A percentile compares a stretch with the other conserved stretches of the same genome.
Evolutionary conservation across 1,284 basidiomycete species (phyloP).

Genomic region (Phenoliferia sp.): DNA sequence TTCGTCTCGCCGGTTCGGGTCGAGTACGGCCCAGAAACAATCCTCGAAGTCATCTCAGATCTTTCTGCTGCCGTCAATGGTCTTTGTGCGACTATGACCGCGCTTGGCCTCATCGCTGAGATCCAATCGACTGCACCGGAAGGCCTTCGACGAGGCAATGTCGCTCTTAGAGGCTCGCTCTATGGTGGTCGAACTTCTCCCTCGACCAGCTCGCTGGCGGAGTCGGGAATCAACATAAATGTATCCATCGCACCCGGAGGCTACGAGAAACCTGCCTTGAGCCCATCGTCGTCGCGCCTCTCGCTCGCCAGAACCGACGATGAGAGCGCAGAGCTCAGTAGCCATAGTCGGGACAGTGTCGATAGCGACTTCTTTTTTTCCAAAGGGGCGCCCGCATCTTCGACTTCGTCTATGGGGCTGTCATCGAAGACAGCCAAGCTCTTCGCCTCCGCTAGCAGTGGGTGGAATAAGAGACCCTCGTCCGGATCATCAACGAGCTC

Average conservation of each 20-base stretch:
- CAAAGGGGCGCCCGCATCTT: neutral
- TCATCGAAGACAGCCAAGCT: neutral
- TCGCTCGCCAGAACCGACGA: slow-evolving; percentile 4
- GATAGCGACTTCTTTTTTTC: slow-evolving; percentile 34
- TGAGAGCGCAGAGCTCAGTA: slow-evolving; percentile 11
- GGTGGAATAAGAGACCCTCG: neutral
- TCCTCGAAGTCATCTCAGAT: slow-evolving; percentile 10
- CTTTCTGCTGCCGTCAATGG: neutral
- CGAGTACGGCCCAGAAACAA: neutral
- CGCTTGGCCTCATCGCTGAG: slow-evolving; percentile 21
- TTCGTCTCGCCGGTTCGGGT: neutral
- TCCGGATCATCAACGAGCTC: neutral
- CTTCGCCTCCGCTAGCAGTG: neutral
- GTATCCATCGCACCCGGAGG: neutral
- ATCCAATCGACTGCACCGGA: slow-evolving; percentile 17
- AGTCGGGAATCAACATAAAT: neutral
- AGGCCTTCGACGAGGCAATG: slow-evolving; percentile 4
- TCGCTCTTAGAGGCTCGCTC: slow-evolving; percentile 7
- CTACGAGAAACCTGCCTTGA: neutral
- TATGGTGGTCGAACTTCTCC: slow-evolving; percentile 1
- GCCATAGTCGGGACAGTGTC: slow-evolving; percentile 13
- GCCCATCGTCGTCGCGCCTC: slow-evolving; percentile 2
- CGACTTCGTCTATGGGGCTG: slow-evolving; percentile 2
- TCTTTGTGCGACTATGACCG: slow-evolving; percentile 13
- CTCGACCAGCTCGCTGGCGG: slow-evolving; percentile 1